Evolutionary conservation across 164 flowering plant genomes (phyloP).

Genomic region (Vitis rupestris): DNA sequence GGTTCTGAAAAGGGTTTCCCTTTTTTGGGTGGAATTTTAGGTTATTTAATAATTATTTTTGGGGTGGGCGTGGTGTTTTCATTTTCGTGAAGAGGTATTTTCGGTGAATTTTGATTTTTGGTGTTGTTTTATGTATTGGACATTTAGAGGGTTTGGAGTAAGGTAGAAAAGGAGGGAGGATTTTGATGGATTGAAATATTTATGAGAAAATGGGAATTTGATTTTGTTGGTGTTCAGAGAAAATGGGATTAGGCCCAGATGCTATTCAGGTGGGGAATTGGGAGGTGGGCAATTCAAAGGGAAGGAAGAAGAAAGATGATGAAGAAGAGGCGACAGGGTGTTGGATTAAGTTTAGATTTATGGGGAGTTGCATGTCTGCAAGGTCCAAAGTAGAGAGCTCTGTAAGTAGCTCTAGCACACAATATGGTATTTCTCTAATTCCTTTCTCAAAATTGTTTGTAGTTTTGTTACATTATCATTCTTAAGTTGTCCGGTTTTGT

Average conservation of each 20-base stretch:
- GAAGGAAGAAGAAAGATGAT: constrained; percentile 25
- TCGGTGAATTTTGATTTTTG: not conserved
- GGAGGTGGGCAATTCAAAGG: constrained; percentile 21
- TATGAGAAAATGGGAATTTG: not conserved
- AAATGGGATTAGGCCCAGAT: constrained; percentile 40
- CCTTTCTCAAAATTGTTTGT: not conserved
- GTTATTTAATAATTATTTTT: too few relatives aligned
- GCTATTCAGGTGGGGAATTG: constrained; percentile 28
- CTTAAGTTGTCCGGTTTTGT: not conserved
- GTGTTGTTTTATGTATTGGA: not conserved
- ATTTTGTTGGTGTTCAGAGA: constrained; percentile 12
- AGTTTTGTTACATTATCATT: constrained; percentile 1
- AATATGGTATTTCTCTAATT: constrained; percentile 29
- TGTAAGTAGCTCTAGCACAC: constrained; percentile 38
- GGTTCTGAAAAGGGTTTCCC: not conserved
- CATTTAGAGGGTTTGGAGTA: not conserved
- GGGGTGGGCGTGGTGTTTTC: not conserved
- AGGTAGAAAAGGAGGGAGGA: not conserved
- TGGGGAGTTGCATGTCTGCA: constrained; percentile 41
- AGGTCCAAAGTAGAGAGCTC: constrained; percentile 39
- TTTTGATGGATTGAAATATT: not conserved
- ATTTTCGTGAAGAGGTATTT: not conserved
- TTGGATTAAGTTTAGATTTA: constrained; percentile 46
- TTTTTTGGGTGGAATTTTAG: not conserved
- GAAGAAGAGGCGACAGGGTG: constrained; percentile 25